These are phyloP conservation scores for Boletellus sp. DNA, from an alignment of 1,284 basidiomycete species.

Conservation along the genomic window DNA sequence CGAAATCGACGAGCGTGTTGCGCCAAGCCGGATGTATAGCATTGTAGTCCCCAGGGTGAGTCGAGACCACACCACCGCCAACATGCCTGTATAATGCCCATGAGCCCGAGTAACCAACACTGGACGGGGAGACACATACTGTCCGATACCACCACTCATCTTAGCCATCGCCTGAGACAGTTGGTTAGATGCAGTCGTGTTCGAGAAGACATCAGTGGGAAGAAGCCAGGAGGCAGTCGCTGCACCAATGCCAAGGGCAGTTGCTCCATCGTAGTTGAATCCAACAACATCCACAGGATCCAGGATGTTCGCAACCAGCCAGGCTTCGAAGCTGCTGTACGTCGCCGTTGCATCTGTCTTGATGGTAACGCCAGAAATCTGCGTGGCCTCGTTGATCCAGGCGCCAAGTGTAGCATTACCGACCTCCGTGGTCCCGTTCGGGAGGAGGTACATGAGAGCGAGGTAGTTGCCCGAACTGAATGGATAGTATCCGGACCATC, in stretches of 20 bases:
- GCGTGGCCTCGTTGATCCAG: not conserved
- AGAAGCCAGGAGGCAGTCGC: not conserved
- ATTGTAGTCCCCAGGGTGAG: conserved; percentile 31
- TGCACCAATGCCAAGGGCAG: not conserved
- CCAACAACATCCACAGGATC: not conserved
- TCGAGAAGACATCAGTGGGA: not conserved
- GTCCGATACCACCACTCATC: not conserved
- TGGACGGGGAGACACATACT: not conserved
- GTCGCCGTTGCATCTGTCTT: not conserved
- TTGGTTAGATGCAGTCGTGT: not conserved
- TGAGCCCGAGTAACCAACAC: no score
- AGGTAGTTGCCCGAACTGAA: not conserved
- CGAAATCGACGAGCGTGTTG: conserved; percentile 31
- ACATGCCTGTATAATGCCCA: not conserved
- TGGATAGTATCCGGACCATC: not conserved
- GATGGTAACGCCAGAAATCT: not conserved
- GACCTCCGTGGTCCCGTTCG: not conserved
- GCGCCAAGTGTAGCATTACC: not conserved
- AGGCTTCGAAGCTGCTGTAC: not conserved
- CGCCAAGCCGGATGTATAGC: conserved; percentile 44
- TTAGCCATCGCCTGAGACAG: not conserved
- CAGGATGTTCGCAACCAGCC: not conserved
- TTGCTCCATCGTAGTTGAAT: not conserved
- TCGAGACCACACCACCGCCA: conserved; percentile 1
- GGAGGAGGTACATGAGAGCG: conserved; percentile 1